Base-by-base conservation (phyloP, 805 yeast species). In the Wickerhamiella allomyrinae region DNA sequence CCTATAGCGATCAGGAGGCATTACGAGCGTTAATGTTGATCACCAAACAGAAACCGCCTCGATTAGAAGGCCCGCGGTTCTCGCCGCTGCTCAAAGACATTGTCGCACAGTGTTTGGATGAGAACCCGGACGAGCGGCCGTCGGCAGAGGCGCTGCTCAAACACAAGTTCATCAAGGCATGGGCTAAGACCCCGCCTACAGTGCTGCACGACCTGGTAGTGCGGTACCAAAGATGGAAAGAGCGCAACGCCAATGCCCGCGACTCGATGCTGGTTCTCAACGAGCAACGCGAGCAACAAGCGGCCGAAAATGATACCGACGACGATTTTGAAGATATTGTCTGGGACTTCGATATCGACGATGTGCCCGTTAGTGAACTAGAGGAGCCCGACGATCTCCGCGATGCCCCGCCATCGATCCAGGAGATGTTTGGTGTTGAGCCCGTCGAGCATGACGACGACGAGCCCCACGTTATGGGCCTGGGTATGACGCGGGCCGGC, bases 1-100 rank as follows among this genome's bases (percentile, higher is more conserved):
- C 99, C 0, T 87, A 87, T 56, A 78, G 95, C 54, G 96, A 91
- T 47, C 82, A 83, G 50, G 98, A 89, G 55, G 95, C 95, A 0
- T 68, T 81, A 65, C 71, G 95, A 63, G 98, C 96, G 1, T 82
- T 91, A 86, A 87, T 85, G 56, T 65, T 91, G 60, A 86, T 91
- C 39, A 83, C 95, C 1, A 83, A 86, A 50, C 84, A 83, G 50
- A 83, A 87, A 42, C 98, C 99, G 5, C 94, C 98, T 3, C 70
- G 98, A 47, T 65, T 91, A 43, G 98, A 91, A 57, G 97, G 97
- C 7, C 66, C 87, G 41, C 83, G 78, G 46, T 85, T 83, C 57
- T 74, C 94, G 0, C 58, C 81, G 0, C 60, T 70, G 2, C 64
- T 91, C 43, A 91, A 87, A 53, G 97, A 91, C 57, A 74, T 85